phyloP scores from a whole-genome alignment of 2,329 filamentous ascomycete genomes.

The Hirsutella rhossiliensis region DNA sequence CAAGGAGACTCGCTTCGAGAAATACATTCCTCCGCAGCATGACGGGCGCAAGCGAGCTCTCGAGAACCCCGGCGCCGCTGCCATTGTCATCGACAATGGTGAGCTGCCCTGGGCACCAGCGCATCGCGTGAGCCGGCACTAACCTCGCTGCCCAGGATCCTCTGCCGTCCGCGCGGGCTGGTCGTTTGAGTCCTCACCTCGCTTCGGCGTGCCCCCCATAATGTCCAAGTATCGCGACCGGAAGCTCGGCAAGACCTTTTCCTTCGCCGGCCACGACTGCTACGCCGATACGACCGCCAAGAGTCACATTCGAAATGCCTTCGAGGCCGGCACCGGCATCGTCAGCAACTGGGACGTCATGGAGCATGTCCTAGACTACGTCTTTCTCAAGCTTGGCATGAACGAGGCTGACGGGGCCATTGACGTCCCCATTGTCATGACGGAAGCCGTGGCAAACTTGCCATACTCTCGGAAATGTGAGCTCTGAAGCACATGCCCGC shows the following conservation, averaged over 20 bases:
- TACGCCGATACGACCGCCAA: slow-evolving; percentile 89
- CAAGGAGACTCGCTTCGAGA: slow-evolving; percentile 50
- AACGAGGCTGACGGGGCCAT: slow-evolving; percentile 63
- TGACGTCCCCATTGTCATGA: slow-evolving; percentile 85
- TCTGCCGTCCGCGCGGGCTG: slow-evolving; percentile 85
- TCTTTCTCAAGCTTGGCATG: slow-evolving; percentile 87
- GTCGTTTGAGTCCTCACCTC: slow-evolving; percentile 81
- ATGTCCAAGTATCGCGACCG: slow-evolving; percentile 94
- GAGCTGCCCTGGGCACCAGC: slow-evolving; percentile 10
- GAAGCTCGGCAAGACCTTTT: slow-evolving; percentile 83
- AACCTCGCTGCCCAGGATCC: slow-evolving; percentile 47
- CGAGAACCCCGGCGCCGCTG: slow-evolving; percentile 44
- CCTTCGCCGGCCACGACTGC: slow-evolving; percentile 84
- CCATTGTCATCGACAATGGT: slow-evolving; percentile 99
- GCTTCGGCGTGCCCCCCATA: slow-evolving; percentile 72
- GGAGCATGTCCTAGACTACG: slow-evolving; percentile 88
- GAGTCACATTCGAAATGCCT: slow-evolving; percentile 81
- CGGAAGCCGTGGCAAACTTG: slow-evolving; percentile 85
- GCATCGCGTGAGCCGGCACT: slow-evolving; percentile 1
- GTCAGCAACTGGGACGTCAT: slow-evolving; percentile 97
- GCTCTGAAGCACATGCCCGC: slow-evolving; percentile 18
- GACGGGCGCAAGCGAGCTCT: slow-evolving; percentile 64
- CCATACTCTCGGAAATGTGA: slow-evolving; percentile 78
- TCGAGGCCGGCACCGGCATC: slow-evolving; percentile 81
- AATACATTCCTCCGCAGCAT: slow-evolving; percentile 37